Evolutionary conservation across 192 early-diverging fungal genomes (phyloP).

Genomic region (Umbelopsis isabellina): DNA sequence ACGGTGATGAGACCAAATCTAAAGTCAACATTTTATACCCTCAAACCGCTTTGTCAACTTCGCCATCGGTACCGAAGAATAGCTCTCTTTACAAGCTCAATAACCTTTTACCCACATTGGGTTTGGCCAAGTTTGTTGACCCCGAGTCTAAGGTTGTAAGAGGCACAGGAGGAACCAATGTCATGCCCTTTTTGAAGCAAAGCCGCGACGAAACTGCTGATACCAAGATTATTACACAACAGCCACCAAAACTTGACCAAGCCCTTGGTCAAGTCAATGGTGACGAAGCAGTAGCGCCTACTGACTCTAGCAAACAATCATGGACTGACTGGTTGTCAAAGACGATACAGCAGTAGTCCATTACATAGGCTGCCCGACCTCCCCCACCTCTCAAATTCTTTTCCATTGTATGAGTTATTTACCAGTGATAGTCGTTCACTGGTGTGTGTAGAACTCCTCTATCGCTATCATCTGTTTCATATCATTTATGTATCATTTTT

Average conservation of each 20-base stretch:
- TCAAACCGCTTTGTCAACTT: slow-evolving; percentile 31
- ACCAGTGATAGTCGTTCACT: too few relatives aligned
- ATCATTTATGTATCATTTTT: too few relatives aligned
- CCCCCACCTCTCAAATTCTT: too few relatives aligned
- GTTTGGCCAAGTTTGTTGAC: slow-evolving; percentile 66
- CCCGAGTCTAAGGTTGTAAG: slow-evolving; percentile 61
- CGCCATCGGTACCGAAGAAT: slow-evolving; percentile 20
- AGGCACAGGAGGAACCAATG: slow-evolving; percentile 84
- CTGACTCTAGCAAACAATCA: not conserved
- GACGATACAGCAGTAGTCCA: too few relatives aligned
- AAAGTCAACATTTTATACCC: slow-evolving; percentile 35
- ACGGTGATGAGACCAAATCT: not conserved
- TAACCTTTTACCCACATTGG: slow-evolving; percentile 34
- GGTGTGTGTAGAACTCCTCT: too few relatives aligned
- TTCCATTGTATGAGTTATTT: too few relatives aligned
- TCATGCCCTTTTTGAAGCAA: slow-evolving; percentile 94
- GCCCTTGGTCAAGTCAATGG: not conserved
- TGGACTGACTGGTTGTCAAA: slow-evolving; percentile 30
- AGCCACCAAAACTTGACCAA: not conserved
- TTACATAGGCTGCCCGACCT: too few relatives aligned
- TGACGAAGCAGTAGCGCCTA: not conserved
- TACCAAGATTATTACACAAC: slow-evolving; percentile 35
- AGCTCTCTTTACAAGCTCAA: slow-evolving; percentile 25
- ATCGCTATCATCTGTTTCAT: too few relatives aligned
- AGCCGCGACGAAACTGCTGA: slow-evolving; percentile 80